Conservation (phyloP, 805 yeast species). For the Candida ipomoeae region DNA sequence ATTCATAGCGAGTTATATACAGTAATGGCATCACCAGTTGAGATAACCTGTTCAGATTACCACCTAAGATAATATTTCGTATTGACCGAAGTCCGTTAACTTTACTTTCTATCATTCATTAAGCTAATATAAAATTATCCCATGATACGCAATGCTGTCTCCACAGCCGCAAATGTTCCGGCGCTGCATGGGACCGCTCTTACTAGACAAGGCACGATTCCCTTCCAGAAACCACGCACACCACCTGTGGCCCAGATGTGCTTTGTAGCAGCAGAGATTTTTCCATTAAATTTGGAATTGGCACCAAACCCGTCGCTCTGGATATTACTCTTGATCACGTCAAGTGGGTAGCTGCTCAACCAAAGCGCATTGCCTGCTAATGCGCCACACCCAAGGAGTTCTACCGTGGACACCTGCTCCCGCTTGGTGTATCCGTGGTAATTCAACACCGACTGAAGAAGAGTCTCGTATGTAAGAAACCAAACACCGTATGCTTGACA, state of each 20-base stretch:
- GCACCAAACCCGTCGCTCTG: slow-evolving; percentile 52
- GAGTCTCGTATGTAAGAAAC: slow-evolving; percentile 61
- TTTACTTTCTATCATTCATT: background rate
- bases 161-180: slow-evolving; percentile 76
- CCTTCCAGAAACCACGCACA: slow-evolving; percentile 55
- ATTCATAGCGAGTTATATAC: no score
- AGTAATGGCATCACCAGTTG: no score
- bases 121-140: slow-evolving; percentile 26
- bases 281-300: slow-evolving; percentile 41
- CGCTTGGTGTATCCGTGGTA: slow-evolving; percentile 36
- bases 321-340: slow-evolving; percentile 46
- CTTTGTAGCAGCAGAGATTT: slow-evolving; percentile 29
- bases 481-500: slow-evolving; percentile 74
- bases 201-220: slow-evolving; percentile 53
- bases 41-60: no score
- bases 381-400: slow-evolving; percentile 56
- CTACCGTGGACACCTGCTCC: slow-evolving; percentile 49
- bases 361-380: slow-evolving; percentile 66
- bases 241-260: slow-evolving; percentile 44
- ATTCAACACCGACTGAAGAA: slow-evolving; percentile 40
- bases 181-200: slow-evolving; percentile 67
- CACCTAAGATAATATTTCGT: no score
- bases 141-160: slow-evolving; percentile 55
- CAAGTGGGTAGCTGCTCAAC: slow-evolving; percentile 53
- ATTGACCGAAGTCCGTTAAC: background rate